These are phyloP conservation scores for Cryphonectria naterciae DNA, from an alignment of 2,329 filamentous ascomycete species.

Conservation along the genomic window DNA sequence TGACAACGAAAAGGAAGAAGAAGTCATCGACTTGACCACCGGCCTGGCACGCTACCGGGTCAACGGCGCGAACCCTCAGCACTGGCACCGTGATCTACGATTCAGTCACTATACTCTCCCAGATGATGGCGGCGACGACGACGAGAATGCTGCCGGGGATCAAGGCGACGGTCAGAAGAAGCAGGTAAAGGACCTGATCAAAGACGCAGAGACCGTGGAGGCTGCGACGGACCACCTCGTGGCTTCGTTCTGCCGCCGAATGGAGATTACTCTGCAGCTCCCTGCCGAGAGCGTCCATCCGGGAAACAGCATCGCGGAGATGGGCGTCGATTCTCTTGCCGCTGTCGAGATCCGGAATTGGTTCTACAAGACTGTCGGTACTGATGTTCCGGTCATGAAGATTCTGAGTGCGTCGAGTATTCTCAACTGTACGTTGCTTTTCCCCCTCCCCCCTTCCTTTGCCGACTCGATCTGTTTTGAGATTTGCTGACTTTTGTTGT, in stretches of 20 bases:
- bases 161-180: constrained; percentile 23
- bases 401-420: constrained; percentile 43
- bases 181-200: constrained; percentile 38
- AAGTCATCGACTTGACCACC: constrained; percentile 43
- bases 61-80: constrained; percentile 37
- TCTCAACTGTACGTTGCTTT: constrained; percentile 17
- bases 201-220: constrained; percentile 29
- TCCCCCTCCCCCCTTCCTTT: neutral
- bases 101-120: constrained; percentile 45
- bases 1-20: neutral
- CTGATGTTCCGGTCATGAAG: constrained; percentile 52
- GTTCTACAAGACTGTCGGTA: constrained; percentile 47
- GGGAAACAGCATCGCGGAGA: constrained; percentile 40
- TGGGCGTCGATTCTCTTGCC: constrained; percentile 47
- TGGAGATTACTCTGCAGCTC: constrained; percentile 41
- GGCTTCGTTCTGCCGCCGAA: constrained; percentile 35
- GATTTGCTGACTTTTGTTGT: neutral
- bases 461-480: no score
- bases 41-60: constrained; percentile 45
- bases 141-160: constrained; percentile 1
- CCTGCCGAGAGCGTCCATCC: constrained; percentile 36
- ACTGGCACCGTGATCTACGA: constrained; percentile 49
- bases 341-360: constrained; percentile 50
- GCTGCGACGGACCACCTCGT: constrained; percentile 36
- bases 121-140: constrained; percentile 26